Evolutionary conservation across 768 basidiomycete genomes (phyloP).

Genomic region (Leucocoprinus sp.): DNA sequence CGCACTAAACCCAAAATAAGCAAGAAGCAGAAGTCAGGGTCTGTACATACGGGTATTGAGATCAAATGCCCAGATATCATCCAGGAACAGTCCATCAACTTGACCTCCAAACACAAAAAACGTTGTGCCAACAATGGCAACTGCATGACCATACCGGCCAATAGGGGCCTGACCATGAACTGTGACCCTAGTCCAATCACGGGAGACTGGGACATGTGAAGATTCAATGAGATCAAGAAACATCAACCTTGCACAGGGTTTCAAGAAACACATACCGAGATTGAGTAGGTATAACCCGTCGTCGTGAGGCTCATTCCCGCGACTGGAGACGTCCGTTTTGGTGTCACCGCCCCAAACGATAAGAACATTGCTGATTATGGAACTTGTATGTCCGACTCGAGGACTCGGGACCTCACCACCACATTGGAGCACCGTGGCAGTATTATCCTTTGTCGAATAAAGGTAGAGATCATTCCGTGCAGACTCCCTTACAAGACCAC

Average conservation of each 20-base stretch:
- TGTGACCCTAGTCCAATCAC: slow-evolving; percentile 89
- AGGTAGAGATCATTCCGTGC: slow-evolving; percentile 91
- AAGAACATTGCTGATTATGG: slow-evolving; percentile 90
- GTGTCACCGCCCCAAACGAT: slow-evolving; percentile 99
- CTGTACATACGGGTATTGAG: slow-evolving; percentile 68
- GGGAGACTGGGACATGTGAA: slow-evolving; percentile 49
- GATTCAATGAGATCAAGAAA: slow-evolving; percentile 2
- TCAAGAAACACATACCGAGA: slow-evolving; percentile 54
- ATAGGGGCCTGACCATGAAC: slow-evolving; percentile 71
- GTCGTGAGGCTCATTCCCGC: slow-evolving; percentile 64
- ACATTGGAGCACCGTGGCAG: slow-evolving; percentile 78
- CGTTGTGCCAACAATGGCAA: slow-evolving; percentile 81
- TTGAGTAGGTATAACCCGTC: slow-evolving; percentile 92
- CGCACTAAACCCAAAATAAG: slow-evolving; percentile 47
- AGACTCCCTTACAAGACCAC: slow-evolving; percentile 87
- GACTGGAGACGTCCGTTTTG: slow-evolving; percentile 59
- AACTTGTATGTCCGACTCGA: slow-evolving; percentile 94
- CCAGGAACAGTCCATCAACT: slow-evolving; percentile 88
- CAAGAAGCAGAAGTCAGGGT: slow-evolving; percentile 20
- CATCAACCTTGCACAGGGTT: not conserved
- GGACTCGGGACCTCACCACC: slow-evolving; percentile 82
- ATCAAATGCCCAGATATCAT: slow-evolving; percentile 95
- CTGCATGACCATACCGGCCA: slow-evolving; percentile 94
- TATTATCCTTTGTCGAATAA: slow-evolving; percentile 73
- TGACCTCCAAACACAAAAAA: slow-evolving; percentile 97